Evolutionary conservation across 148 eudicot species (phyloP).

Genomic region (Vaccinium darrowii): DNA sequence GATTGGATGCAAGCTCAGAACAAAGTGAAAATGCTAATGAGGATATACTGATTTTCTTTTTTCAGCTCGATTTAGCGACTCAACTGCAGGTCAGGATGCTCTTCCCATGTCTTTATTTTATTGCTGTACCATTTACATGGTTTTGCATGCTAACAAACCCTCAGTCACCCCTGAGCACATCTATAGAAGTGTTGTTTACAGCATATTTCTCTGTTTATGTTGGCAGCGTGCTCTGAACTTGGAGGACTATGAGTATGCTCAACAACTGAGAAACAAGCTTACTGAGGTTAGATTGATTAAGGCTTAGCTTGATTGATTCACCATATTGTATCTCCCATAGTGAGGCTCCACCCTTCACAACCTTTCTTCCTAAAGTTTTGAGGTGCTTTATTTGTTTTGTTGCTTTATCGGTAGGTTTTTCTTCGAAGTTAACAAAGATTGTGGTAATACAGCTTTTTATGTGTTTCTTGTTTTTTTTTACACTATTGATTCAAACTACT

Average conservation of each 20-base stretch:
- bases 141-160: not conserved
- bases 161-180: not conserved
- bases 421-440: not conserved
- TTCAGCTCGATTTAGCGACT: conserved; percentile 87
- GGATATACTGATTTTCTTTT: conserved; percentile 87
- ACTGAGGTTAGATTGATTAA: conserved; percentile 62
- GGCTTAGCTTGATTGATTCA: conserved; percentile 8
- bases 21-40: conserved; percentile 92
- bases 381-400: not conserved
- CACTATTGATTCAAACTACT: not conserved
- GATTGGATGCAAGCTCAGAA: conserved; percentile 64
- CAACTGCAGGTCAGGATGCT: conserved; percentile 69
- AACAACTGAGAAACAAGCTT: conserved; percentile 85
- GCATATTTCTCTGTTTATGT: conserved; percentile 9
- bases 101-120: not conserved
- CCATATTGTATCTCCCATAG: not conserved
- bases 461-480: not conserved
- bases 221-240: conserved; percentile 89
- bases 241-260: conserved; percentile 91
- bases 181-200: not conserved
- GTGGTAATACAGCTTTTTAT: not conserved
- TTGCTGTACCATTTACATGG: not conserved
- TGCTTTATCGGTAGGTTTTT: not conserved
- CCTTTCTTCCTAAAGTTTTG: not conserved
- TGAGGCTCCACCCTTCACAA: conserved; percentile 1